A percentile compares a stretch with the other conserved stretches of the same genome.
These are phyloP conservation scores for Botrytis galanthina DNA, from an alignment of 2,329 filamentous ascomycete genomes.

Conservation along the genomic window DNA sequence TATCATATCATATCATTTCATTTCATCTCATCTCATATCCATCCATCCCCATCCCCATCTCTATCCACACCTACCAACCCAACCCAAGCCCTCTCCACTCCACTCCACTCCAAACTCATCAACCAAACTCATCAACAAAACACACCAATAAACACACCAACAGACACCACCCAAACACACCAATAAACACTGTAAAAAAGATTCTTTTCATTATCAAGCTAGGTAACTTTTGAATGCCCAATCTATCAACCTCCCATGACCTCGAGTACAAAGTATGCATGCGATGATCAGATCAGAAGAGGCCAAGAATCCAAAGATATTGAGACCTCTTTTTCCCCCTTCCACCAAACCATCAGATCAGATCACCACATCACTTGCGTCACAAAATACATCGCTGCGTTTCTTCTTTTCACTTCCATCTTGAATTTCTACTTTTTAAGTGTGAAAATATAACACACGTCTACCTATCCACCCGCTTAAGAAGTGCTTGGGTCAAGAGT, in stretches of 20 bases:
- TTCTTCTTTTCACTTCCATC: not conserved
- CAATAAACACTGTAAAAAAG: not conserved
- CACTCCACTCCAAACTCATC: too few relatives aligned
- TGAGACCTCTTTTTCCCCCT: not conserved
- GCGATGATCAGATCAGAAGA: conserved; percentile 2
- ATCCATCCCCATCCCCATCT: too few relatives aligned
- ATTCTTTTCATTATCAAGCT: conserved; percentile 22
- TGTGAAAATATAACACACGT: not conserved
- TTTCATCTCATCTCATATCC: not conserved
- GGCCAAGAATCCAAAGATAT: not conserved
- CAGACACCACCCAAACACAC: not conserved
- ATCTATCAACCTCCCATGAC: conserved; percentile 31
- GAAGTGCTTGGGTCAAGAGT: conserved; percentile 38
- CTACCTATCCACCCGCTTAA: conserved; percentile 21
- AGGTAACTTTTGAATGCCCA: conserved; percentile 31
- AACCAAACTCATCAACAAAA: not conserved
- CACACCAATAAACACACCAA: not conserved
- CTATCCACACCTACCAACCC: too few relatives aligned
- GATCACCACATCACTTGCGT: not conserved
- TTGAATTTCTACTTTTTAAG: not conserved
- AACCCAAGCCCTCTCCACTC: too few relatives aligned
- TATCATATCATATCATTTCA: too few relatives aligned
- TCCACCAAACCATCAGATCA: not conserved
- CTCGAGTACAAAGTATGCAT: conserved; percentile 23
- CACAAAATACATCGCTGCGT: not conserved